Percentiles rank a stretch among this genome's conserved stretches.
phyloP scores from a whole-genome alignment of 441 rosid genomes.

The Populus hybrid region DNA sequence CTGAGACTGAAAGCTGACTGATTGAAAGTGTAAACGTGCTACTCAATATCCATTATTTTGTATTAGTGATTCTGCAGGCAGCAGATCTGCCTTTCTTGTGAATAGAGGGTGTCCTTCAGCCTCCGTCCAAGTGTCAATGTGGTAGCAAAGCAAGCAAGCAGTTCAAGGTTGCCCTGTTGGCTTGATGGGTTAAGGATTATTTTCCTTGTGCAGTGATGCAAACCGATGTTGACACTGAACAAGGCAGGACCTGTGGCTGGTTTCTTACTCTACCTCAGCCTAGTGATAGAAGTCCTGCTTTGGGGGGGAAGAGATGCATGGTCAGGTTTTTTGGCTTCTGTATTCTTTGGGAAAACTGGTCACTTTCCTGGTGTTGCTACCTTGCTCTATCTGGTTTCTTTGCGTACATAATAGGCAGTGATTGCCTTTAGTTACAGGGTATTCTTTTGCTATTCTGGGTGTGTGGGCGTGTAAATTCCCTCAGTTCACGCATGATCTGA shows the following conservation, averaged over 20 bases:
- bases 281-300: neutral
- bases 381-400: no score
- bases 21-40: slow-evolving; percentile 13
- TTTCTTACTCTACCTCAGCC: neutral
- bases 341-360: neutral
- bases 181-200: slow-evolving; percentile 7
- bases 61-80: neutral
- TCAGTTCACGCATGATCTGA: neutral
- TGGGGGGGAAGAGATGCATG: neutral
- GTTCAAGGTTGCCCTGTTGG: slow-evolving; percentile 1
- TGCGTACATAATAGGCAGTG: no score
- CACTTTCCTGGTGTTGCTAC: neutral
- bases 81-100: slow-evolving; percentile 9
- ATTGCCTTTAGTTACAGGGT: neutral
- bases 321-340: neutral
- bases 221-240: neutral
- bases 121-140: neutral
- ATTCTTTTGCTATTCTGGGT: neutral
- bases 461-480: neutral
- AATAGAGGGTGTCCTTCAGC: slow-evolving; percentile 3
- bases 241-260: slow-evolving; percentile 6
- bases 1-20: slow-evolving; percentile 71
- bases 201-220: neutral
- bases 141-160: slow-evolving; percentile 12
- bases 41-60: neutral